Percentiles rank a stretch among this genome's conserved stretches.
Conservation (phyloP, 2,329 filamentous ascomycete genomes). For the Cryphonectria japonica region DNA sequence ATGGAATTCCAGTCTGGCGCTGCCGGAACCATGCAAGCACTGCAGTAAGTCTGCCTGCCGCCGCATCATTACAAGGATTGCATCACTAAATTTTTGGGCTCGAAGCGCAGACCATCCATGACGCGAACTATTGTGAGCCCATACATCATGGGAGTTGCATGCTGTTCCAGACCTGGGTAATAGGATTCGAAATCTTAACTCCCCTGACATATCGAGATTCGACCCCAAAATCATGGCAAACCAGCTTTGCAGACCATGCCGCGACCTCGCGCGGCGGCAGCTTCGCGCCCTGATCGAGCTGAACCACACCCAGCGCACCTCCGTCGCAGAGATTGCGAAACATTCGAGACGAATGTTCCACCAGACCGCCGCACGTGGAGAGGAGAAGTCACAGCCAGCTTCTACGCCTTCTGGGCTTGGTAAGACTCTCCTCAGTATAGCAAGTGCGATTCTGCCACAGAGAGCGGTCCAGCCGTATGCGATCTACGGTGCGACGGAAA, state of each 20-base stretch:
- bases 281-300: conserved; percentile 33
- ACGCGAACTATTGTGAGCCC: conserved; percentile 20
- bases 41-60: neutral
- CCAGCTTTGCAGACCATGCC: conserved; percentile 46
- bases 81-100: conserved; percentile 24
- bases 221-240: conserved; percentile 45
- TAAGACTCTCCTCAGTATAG: conserved; percentile 19
- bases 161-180: neutral
- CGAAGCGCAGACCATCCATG: conserved; percentile 38
- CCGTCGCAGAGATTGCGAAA: conserved; percentile 20
- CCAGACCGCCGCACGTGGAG: conserved; percentile 21
- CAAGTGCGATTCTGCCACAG: conserved; percentile 25
- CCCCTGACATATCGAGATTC: neutral
- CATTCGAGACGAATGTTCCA: conserved; percentile 25
- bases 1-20: neutral
- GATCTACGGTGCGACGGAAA: conserved; percentile 78
- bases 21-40: neutral
- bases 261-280: conserved; percentile 37
- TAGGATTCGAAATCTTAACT: neutral
- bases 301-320: conserved; percentile 13
- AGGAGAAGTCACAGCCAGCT: conserved; percentile 16
- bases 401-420: conserved; percentile 18
- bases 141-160: neutral
- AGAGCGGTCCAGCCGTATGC: conserved; percentile 60
- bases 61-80: conserved; percentile 12